These are phyloP conservation scores for Cyclotella cryptica DNA, from an alignment of 108 stramenopile species.

Conservation along the genomic window DNA sequence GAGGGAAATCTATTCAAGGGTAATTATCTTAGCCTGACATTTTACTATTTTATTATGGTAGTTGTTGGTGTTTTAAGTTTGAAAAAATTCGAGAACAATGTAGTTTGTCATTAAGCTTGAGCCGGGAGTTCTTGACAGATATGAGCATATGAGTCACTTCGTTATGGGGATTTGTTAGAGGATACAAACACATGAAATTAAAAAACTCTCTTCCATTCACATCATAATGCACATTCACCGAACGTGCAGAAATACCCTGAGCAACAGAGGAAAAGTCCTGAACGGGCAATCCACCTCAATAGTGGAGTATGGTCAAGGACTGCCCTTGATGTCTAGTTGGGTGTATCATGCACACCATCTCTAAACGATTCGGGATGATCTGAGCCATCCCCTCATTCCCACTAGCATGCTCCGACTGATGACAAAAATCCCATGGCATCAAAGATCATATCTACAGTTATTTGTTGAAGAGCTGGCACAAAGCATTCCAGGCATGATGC, in stretches of 20 bases:
- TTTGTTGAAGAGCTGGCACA: constrained; percentile 66
- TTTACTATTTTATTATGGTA: no score
- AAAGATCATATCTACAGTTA: constrained; percentile 81
- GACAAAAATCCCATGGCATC: constrained; percentile 91
- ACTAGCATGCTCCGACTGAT: constrained; percentile 82
- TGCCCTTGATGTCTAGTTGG: constrained; percentile 80
- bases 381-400: constrained; percentile 73
- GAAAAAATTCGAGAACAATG: no score
- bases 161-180: constrained; percentile 62
- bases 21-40: no score
- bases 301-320: constrained; percentile 56
- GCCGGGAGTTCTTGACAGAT: constrained; percentile 18
- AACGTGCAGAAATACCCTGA: constrained; percentile 59
- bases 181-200: constrained; percentile 80
- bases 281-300: constrained; percentile 38
- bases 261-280: constrained; percentile 65
- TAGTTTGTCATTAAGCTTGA: neutral
- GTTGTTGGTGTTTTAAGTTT: no score
- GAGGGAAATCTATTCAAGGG: no score
- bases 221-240: constrained; percentile 70
- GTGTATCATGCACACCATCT: constrained; percentile 76
- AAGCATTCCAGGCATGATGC: constrained; percentile 85
- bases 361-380: constrained; percentile 81
- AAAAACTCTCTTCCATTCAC: constrained; percentile 71
- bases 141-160: constrained; percentile 29